These are phyloP conservation scores for Myrmaecium sp. DNA, from an alignment of 2,329 filamentous ascomycete species.

Conservation along the genomic window DNA sequence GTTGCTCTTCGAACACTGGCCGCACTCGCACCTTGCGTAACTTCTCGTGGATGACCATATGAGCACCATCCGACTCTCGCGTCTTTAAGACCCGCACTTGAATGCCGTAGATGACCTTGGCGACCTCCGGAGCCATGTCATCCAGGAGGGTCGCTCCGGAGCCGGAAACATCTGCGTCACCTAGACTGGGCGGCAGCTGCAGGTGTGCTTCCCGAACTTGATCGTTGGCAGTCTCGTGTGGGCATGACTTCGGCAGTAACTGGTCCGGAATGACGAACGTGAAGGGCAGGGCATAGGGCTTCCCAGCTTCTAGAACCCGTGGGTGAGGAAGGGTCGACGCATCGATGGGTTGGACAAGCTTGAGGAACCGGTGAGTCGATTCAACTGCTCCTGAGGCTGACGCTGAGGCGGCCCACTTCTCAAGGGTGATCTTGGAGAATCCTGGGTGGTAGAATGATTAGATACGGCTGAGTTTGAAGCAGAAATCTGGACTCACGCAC, in stretches of 20 bases:
- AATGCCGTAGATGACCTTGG: slow-evolving; percentile 40
- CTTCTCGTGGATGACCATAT: slow-evolving; percentile 31
- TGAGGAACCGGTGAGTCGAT: slow-evolving; percentile 43
- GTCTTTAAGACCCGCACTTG: slow-evolving; percentile 28
- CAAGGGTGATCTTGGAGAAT: slow-evolving; percentile 31
- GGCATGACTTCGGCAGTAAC: slow-evolving; percentile 42
- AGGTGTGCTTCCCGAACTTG: slow-evolving; percentile 39
- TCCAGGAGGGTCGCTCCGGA: slow-evolving; percentile 36
- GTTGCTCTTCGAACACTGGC: slow-evolving; percentile 41
- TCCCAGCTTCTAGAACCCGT: slow-evolving; percentile 35
- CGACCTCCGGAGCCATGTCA: slow-evolving; percentile 47
- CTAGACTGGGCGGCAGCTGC: slow-evolving; percentile 43
- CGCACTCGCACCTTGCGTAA: slow-evolving; percentile 41
- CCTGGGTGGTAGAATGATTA: background rate
- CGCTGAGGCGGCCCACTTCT: slow-evolving; percentile 34
- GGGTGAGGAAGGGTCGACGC: slow-evolving; percentile 36
- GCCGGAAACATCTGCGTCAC: slow-evolving; percentile 37
- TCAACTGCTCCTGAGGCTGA: slow-evolving; percentile 37
- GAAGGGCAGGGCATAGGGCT: slow-evolving; percentile 43
- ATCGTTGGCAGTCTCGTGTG: slow-evolving; percentile 33
- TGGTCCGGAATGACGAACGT: slow-evolving; percentile 45
- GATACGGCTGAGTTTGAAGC: background rate
- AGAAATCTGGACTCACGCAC: slow-evolving; percentile 16
- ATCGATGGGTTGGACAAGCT: slow-evolving; percentile 42
- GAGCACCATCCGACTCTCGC: slow-evolving; percentile 20